Percentiles rank a stretch among this genome's conserved stretches.
Conservation (phyloP, 1,284 basidiomycete genomes). For the Leccinum subrobustum region DNA sequence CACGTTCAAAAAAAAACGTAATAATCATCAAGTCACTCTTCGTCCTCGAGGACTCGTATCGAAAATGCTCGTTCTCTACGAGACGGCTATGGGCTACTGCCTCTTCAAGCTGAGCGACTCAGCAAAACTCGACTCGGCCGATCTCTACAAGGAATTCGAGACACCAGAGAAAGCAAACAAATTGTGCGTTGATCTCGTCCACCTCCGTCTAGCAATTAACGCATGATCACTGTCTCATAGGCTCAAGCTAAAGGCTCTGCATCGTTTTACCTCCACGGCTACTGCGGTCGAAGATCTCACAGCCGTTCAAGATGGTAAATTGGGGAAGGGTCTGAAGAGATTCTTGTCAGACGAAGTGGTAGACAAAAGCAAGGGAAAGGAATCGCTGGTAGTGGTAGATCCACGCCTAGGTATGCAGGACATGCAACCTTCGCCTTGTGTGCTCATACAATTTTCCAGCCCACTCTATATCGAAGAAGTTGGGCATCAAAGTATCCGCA, state of each 20-base stretch:
- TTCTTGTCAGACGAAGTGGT: conserved; percentile 89
- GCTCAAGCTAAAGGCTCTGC: conserved; percentile 91
- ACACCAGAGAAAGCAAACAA: conserved; percentile 89
- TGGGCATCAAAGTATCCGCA: conserved; percentile 83
- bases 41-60: conserved; percentile 1
- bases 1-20: conserved; percentile 34
- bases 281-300: conserved; percentile 99
- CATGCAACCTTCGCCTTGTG: not conserved
- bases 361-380: conserved; percentile 86
- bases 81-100: conserved; percentile 92
- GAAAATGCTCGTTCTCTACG: conserved; percentile 80
- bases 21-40: not conserved
- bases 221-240: conserved; percentile 40
- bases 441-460: conserved; percentile 41
- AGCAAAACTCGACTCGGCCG: conserved; percentile 82
- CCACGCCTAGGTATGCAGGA: conserved; percentile 78
- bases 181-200: conserved; percentile 58
- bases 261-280: conserved; percentile 95
- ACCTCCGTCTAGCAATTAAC: conserved; percentile 6
- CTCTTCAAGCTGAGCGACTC: conserved; percentile 95
- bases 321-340: conserved; percentile 91
- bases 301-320: conserved; percentile 88
- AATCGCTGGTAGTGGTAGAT: conserved; percentile 87
- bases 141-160: conserved; percentile 92
- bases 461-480: conserved; percentile 88